Percentiles rank a stretch among this genome's conserved stretches.
phyloP scores from a whole-genome alignment of 2,329 filamentous ascomycete species.

The Colletotrichum abscissum region DNA sequence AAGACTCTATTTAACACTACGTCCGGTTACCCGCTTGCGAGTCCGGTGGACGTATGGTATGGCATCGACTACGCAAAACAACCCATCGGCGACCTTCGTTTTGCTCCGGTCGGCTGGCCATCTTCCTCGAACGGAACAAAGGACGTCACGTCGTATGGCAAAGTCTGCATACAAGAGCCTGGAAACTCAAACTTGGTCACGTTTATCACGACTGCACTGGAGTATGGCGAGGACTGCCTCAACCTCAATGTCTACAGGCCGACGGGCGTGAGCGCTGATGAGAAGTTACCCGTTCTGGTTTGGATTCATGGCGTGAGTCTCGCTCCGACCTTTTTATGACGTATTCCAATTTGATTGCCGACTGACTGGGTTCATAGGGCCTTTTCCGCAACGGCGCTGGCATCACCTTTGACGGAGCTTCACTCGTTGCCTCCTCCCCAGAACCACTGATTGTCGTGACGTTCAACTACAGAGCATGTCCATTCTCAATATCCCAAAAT shows the following conservation, averaged over 20 bases:
- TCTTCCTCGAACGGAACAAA: conserved; percentile 4
- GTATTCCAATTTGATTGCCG: neutral
- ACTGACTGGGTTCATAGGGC: neutral
- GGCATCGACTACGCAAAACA: conserved; percentile 18
- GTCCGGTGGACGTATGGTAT: conserved; percentile 17
- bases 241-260: conserved; percentile 30
- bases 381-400: conserved; percentile 26
- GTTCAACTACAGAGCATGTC: conserved; percentile 41
- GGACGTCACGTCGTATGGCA: conserved; percentile 4
- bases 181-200: conserved; percentile 17
- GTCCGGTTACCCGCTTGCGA: conserved; percentile 13
- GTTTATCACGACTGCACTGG: neutral
- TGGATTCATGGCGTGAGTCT: conserved; percentile 34
- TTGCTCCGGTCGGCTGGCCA: neutral
- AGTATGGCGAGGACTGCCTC: conserved; percentile 30
- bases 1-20: conserved; percentile 7
- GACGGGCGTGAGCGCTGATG: neutral
- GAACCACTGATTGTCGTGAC: conserved; percentile 42
- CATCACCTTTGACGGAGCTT: conserved; percentile 34
- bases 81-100: conserved; percentile 1
- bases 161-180: conserved; percentile 22
- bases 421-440: conserved; percentile 40
- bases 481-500: accelerated
- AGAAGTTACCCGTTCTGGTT: conserved; percentile 36
- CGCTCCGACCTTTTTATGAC: neutral